These are phyloP conservation scores for Stenocarpella maydis DNA, from an alignment of 2,329 filamentous ascomycete genomes.

Conservation along the genomic window DNA sequence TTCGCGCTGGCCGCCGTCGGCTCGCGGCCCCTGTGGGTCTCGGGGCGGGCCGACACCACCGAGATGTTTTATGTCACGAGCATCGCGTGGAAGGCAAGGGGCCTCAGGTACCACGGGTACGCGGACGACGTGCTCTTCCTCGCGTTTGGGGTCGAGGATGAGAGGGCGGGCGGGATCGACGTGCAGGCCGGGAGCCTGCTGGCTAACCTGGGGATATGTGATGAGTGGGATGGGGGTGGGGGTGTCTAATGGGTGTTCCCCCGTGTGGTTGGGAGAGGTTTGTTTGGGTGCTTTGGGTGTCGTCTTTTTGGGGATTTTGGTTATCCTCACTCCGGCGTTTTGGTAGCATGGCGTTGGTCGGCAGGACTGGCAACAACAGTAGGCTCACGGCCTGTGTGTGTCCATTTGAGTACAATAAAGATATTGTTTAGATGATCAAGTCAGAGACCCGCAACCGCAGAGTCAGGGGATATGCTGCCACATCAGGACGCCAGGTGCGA, in stretches of 20 bases:
- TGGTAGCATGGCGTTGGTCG: conserved; percentile 1
- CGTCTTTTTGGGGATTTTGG: neutral
- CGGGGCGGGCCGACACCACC: conserved; percentile 40
- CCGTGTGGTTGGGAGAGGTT: neutral
- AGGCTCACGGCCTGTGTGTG: neutral
- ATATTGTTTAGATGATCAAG: too few relatives aligned
- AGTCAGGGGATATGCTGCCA: too few relatives aligned
- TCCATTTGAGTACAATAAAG: too few relatives aligned
- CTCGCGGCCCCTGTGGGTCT: conserved; percentile 61
- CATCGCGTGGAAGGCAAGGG: conserved; percentile 60
- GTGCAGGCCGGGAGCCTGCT: conserved; percentile 59
- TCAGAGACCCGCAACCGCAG: too few relatives aligned
- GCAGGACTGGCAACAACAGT: neutral
- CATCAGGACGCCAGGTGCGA: too few relatives aligned
- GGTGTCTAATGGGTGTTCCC: neutral
- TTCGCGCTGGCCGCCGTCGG: conserved; percentile 61
- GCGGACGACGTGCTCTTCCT: conserved; percentile 64
- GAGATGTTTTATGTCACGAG: conserved; percentile 68
- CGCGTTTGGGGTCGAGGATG: conserved; percentile 65
- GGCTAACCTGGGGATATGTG: conserved; percentile 49
- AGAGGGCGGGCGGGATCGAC: conserved; percentile 57
- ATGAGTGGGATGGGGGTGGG: neutral
- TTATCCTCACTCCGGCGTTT: neutral
- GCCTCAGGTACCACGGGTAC: conserved; percentile 62
- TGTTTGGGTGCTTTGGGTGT: neutral